Base-by-base conservation (phyloP, 371 early-diverging fungal species). In the Mucor irregularis region DNA sequence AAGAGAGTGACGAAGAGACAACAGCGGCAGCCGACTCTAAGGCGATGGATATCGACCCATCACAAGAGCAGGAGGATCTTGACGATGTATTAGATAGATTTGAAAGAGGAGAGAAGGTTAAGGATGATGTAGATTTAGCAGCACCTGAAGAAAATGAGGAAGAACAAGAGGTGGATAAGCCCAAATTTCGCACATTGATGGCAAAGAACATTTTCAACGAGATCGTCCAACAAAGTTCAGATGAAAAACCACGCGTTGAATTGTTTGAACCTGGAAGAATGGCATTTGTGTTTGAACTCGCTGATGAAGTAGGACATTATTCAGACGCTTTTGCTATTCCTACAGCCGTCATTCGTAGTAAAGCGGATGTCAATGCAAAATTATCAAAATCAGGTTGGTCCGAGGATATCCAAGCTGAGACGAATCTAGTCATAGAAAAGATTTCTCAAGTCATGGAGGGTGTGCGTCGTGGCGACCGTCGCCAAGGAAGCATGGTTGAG, bases 241-340 rank as follows among this genome's bases (percentile, higher is more conserved):
- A 2, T 38, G 45, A 53, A 8, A 22, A 39, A 13, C 43, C 29
- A 5, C 56, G 29, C 29, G 91, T 88, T 28, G 92, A 92, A 30
- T 63, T 90, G 58, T 93, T 95, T 57, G 45, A 78, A 9, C 87
- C 90, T 0, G 92, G 93, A 2, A 78, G 92, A 16, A 90, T 94
- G 85, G 86, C 87, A 3, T 94, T 86, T 68, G 74, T 84, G 9
- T 91, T 94, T 68, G 87, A 85, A 34, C 37, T 90, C 3, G 79
- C 81, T 0, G 69, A 78, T 51, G 81, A 76, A 24, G 73, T 74
- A 14, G 81, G 77, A 0, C 71, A 78, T 58, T 80, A 76, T 42
- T 55, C 71, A 14, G 82, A 84, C 42, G 71, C 87, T 3, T 85
- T 77, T 59, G 83, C 76, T 31, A 74, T 91, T 6, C 90, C 92